A percentile compares a stretch with the other conserved stretches of the same genome.
These are phyloP conservation scores for Mycocentrospora acerina DNA, from an alignment of 2,329 filamentous ascomycete genomes.

Conservation along the genomic window DNA sequence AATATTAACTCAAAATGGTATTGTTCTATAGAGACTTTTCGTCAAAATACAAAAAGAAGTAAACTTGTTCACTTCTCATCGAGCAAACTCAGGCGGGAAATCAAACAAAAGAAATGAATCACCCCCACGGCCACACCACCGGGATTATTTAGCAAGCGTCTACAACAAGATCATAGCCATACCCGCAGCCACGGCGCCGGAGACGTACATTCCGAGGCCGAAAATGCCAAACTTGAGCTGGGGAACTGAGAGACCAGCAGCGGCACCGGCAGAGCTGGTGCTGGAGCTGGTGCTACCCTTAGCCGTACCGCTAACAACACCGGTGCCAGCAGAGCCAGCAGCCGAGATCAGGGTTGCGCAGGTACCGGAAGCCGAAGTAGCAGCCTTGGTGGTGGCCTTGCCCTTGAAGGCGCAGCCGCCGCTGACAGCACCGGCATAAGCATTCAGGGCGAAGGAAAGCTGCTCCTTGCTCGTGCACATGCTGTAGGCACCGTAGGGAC, in stretches of 20 bases:
- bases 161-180: conserved; percentile 59
- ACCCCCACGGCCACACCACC: no score
- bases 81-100: not conserved
- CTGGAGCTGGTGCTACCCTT: conserved; percentile 17
- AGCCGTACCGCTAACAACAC: conserved; percentile 48
- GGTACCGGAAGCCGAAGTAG: conserved; percentile 48
- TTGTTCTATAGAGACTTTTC: no score
- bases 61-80: no score
- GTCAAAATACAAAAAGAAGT: no score
- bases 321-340: conserved; percentile 63
- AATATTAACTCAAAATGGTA: no score
- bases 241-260: conserved; percentile 47
- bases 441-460: conserved; percentile 72
- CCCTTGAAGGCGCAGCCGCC: conserved; percentile 73
- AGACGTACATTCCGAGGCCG: conserved; percentile 52
- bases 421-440: conserved; percentile 56
- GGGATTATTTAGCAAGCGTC: not conserved
- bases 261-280: conserved; percentile 34
- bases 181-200: conserved; percentile 54
- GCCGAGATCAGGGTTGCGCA: conserved; percentile 63
- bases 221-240: conserved; percentile 49
- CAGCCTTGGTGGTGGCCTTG: conserved; percentile 58
- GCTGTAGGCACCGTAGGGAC: conserved; percentile 73
- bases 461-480: conserved; percentile 73
- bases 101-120: not conserved